phyloP scores from a whole-genome alignment of 2,329 filamentous ascomycete species.

The Chaetomium sp. region DNA sequence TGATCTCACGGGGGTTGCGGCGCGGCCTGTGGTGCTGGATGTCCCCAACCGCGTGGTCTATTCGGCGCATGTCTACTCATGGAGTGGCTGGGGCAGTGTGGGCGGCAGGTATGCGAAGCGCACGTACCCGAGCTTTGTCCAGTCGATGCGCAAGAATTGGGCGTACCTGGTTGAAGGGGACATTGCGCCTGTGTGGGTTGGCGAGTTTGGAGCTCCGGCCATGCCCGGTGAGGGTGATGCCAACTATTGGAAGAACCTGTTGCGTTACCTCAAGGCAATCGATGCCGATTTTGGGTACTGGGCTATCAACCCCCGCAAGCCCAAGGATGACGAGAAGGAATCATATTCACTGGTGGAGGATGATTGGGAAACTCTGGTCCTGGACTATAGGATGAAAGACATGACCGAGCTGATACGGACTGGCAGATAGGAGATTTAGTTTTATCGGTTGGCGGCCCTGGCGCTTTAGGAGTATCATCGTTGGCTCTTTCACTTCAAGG shows the following conservation, averaged over 20 bases:
- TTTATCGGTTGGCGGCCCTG: no score
- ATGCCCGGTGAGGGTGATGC: conserved; percentile 48
- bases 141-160: conserved; percentile 60
- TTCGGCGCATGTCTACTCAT: conserved; percentile 61
- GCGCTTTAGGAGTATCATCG: no score
- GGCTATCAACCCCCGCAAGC: conserved; percentile 62
- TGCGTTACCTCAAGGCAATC: conserved; percentile 49
- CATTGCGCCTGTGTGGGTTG: conserved; percentile 60
- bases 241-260: conserved; percentile 60
- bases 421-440: background rate
- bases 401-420: conserved; percentile 48
- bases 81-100: conserved; percentile 62
- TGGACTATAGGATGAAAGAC: conserved; percentile 58
- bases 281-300: conserved; percentile 65
- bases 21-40: conserved; percentile 52
- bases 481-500: no score
- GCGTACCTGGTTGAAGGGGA: conserved; percentile 53
- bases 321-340: conserved; percentile 49
- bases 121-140: conserved; percentile 54
- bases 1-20: conserved; percentile 50
- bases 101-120: conserved; percentile 55
- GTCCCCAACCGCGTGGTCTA: conserved; percentile 54
- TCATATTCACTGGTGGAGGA: conserved; percentile 56
- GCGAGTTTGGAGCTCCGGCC: conserved; percentile 57
- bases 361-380: conserved; percentile 56